These are phyloP conservation scores for Eragrostis nindensis DNA, from an alignment of 176 grass and related monocot species.

Conservation along the genomic window DNA sequence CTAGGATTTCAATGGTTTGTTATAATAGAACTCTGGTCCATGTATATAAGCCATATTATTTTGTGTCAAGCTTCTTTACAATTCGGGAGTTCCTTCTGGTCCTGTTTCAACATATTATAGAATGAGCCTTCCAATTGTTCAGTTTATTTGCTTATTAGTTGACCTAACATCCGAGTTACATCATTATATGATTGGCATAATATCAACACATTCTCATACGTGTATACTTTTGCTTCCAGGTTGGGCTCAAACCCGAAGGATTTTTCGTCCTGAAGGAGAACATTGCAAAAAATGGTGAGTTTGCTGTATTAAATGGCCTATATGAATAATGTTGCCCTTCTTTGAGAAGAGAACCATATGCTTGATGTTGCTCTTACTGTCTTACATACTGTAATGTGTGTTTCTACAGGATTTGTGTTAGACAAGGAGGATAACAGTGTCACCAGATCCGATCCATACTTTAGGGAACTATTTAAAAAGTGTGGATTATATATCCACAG, in stretches of 20 bases:
- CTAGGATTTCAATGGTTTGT: background rate
- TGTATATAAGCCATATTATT: background rate
- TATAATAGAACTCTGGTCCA: background rate
- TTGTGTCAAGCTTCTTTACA: background rate
- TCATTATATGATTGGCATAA: background rate
- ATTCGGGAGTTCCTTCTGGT: no score
- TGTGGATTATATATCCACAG: constrained; percentile 78
- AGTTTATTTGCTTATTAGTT: constrained; percentile 14
- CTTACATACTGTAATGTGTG: constrained; percentile 14
- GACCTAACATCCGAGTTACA: background rate
- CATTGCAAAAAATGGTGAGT: constrained; percentile 73
- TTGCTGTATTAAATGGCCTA: background rate
- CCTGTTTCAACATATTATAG: no score
- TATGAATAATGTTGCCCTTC: background rate
- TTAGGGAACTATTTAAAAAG: constrained; percentile 87
- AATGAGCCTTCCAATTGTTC: background rate
- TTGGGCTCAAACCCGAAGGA: constrained; percentile 89
- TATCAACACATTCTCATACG: constrained; percentile 21
- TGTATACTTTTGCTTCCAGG: constrained; percentile 47
- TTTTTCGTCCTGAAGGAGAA: constrained; percentile 99
- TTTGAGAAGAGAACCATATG: background rate
- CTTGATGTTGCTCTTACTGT: constrained; percentile 25
- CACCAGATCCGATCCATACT: constrained; percentile 92
- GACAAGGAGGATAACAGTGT: constrained; percentile 96
- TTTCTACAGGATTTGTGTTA: constrained; percentile 80